These are phyloP conservation scores for Glycine latifolia DNA, from an alignment of 306 rosid genomes.

Conservation along the genomic window DNA sequence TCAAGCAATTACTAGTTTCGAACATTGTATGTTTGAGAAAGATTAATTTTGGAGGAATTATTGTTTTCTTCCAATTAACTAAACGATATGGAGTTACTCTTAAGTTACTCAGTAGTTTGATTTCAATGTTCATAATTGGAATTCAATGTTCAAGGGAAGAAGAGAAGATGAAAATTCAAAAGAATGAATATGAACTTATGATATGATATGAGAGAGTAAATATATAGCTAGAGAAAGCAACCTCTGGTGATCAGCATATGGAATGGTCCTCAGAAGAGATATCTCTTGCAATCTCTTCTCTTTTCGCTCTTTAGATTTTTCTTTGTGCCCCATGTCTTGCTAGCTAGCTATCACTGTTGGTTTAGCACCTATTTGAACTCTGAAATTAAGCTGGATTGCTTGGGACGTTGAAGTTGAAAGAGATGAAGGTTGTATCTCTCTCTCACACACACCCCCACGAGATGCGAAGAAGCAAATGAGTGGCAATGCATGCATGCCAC, in stretches of 20 bases:
- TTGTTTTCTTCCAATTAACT: too few relatives aligned
- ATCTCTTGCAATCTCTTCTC: slow-evolving; percentile 82
- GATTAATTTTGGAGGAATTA: too few relatives aligned
- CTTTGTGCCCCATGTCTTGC: slow-evolving; percentile 66
- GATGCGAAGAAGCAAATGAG: not conserved
- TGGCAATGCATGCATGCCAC: slow-evolving; percentile 48
- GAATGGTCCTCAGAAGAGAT: slow-evolving; percentile 87
- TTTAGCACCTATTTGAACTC: slow-evolving; percentile 9
- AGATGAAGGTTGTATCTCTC: not conserved
- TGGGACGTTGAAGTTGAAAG: slow-evolving; percentile 33
- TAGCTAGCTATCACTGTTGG: not conserved
- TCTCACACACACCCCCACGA: not conserved
- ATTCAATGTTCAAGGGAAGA: not conserved
- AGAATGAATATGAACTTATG: not conserved
- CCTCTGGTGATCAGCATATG: slow-evolving; percentile 93
- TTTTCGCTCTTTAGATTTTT: slow-evolving; percentile 75
- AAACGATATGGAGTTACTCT: too few relatives aligned
- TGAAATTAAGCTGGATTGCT: not conserved
- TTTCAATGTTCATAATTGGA: too few relatives aligned
- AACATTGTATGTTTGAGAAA: not conserved
- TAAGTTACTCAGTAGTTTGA: too few relatives aligned
- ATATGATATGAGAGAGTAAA: slow-evolving; percentile 1
- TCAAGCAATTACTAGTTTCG: not conserved
- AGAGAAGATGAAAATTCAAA: not conserved
- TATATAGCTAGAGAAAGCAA: slow-evolving; percentile 31